Evolutionary conservation across 2,329 filamentous ascomycete genomes (phyloP), one percentile per base, ranked within the genome.

Genomic region (Hymenoscyphus repandus): DNA sequence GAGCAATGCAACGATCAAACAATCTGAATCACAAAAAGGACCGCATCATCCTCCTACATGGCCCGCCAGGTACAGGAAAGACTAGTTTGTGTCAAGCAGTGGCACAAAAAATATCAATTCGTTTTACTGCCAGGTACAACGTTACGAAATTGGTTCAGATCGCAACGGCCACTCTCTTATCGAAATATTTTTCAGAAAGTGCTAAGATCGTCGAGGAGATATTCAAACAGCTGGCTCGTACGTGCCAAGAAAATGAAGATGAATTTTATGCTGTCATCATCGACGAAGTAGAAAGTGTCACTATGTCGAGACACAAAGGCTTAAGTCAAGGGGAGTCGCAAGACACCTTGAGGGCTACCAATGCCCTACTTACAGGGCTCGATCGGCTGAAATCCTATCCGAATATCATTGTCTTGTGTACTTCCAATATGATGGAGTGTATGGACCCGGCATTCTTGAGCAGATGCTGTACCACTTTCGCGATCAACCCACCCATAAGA

Each of bases 61-160:
- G 90, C 0, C 89, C 88, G 0, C 90, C 90, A 0, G 90, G 90
- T 55, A 95, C 90, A 1, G 90, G 90, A 61, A 95, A 95, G 72
- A 95, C 90, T 10, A 92, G 95, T 84, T 73, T 96, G 63, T 91
- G 96, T 69, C 97, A 96, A 77, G 92, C 91, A 12, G 91, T 99
- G 22, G 93, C 93, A 11, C 74, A 77, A 51, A 76, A 74, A 57
- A 64, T 76, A 2, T 68, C 70, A 15, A 75, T 77, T 33, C 67
- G 74, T 0, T 64, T 76, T 1, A 65, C 66, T 1, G 55, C 63
- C 2, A 49, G 49, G 2, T 76, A 70, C 51, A 62, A 64, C 1
- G 45, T 61, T 1, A 65, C 67, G 0, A 67, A 62, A 18, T 62
- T 77, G 3, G 58, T 77, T 41, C 69, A 76, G 47, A 63, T 77